Evolutionary conservation across 2,329 filamentous ascomycete genomes (phyloP).

Genomic region (Teratosphaeriaceae sp.): DNA sequence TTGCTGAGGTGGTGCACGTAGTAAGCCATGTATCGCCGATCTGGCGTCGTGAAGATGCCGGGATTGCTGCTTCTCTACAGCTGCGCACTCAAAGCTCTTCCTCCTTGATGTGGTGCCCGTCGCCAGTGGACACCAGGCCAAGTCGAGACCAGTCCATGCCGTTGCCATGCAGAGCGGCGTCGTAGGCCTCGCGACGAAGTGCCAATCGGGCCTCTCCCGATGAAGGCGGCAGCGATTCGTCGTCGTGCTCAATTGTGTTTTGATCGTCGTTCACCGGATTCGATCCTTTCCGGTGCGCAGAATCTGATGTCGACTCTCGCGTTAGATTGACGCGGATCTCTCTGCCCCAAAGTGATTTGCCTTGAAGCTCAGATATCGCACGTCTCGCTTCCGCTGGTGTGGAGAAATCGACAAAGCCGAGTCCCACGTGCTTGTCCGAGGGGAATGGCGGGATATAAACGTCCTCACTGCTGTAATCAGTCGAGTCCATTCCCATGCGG

Average conservation of each 20-base stretch:
- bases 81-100: constrained; percentile 16
- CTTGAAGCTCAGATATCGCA: background rate
- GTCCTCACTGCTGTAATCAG: background rate
- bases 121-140: constrained; percentile 15
- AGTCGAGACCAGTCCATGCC: constrained; percentile 14
- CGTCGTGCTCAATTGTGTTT: background rate
- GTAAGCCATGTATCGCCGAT: too few species aligned
- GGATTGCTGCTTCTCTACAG: too few species aligned
- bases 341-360: background rate
- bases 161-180: constrained; percentile 14
- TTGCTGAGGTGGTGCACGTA: background rate
- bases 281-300: background rate
- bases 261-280: background rate
- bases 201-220: background rate
- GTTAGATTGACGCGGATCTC: background rate
- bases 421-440: background rate
- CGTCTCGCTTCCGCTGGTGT: background rate
- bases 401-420: background rate
- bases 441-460: background rate
- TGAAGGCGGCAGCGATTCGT: background rate
- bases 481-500: background rate
- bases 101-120: constrained; percentile 19
- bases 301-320: background rate
- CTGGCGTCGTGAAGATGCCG: too few species aligned
- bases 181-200: constrained; percentile 11